Conservation (phyloP, 2,329 filamentous ascomycete species). For the Septoria petroselini region DNA sequence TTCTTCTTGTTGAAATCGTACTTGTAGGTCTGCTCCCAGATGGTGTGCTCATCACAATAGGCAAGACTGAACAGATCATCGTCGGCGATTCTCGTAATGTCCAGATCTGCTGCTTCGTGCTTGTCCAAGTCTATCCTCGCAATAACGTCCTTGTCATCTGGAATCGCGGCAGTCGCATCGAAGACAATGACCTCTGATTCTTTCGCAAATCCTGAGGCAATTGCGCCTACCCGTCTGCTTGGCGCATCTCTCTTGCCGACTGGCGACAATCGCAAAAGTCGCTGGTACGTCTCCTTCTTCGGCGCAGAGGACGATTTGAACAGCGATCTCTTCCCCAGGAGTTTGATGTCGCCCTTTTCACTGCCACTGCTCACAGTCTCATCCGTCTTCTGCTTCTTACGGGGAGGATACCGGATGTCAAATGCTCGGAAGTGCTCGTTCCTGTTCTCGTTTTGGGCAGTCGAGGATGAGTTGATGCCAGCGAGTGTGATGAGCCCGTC, state of each 20-base stretch:
- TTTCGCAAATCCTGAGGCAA: constrained; percentile 70
- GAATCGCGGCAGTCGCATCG: constrained; percentile 58
- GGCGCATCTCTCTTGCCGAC: constrained; percentile 50
- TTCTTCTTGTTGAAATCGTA: constrained; percentile 48
- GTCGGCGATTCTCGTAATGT: constrained; percentile 62
- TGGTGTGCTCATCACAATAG: constrained; percentile 73
- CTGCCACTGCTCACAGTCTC: constrained; percentile 38
- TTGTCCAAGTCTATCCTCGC: constrained; percentile 52
- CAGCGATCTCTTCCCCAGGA: constrained; percentile 51
- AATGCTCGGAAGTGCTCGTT: constrained; percentile 84
- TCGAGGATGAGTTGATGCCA: constrained; percentile 77
- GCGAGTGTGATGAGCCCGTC: constrained; percentile 59
- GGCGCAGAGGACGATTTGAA: constrained; percentile 46
- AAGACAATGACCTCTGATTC: constrained; percentile 79
- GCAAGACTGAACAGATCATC: constrained; percentile 66
- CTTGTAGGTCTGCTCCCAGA: constrained; percentile 64
- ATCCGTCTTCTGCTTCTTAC: constrained; percentile 42
- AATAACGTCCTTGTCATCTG: constrained; percentile 52
- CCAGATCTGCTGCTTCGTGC: constrained; percentile 65
- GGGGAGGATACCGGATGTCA: constrained; percentile 56
- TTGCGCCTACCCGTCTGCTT: constrained; percentile 66
- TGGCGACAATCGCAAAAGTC: constrained; percentile 57
- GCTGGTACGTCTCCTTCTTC: constrained; percentile 59
- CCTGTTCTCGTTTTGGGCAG: constrained; percentile 67
- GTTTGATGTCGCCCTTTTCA: constrained; percentile 40